phyloP scores from a whole-genome alignment of 768 basidiomycete genomes.

The Xerocomellus intermedius region DNA sequence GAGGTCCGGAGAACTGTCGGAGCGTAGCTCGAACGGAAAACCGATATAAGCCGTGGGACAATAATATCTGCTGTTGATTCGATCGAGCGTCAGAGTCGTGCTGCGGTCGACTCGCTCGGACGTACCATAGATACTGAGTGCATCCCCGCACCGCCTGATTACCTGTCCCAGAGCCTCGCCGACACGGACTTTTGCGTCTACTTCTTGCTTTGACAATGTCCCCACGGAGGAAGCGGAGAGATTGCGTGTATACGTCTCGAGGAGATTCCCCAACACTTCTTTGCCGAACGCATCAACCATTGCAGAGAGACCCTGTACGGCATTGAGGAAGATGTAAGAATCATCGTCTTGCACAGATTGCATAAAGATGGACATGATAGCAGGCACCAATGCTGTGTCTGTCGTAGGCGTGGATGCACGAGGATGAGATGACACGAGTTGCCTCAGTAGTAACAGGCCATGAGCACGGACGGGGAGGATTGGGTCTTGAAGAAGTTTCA shows the following conservation, averaged over 20 bases:
- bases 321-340: slow-evolving; percentile 93
- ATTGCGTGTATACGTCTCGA: slow-evolving; percentile 65
- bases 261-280: slow-evolving; percentile 64
- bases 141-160: slow-evolving; percentile 67
- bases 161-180: slow-evolving; percentile 86
- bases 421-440: slow-evolving; percentile 55
- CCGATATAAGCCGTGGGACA: slow-evolving; percentile 66
- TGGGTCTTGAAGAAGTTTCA: slow-evolving; percentile 87
- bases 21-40: slow-evolving; percentile 56
- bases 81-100: neutral
- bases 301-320: slow-evolving; percentile 83
- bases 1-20: slow-evolving; percentile 76
- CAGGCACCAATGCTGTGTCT: slow-evolving; percentile 70
- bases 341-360: slow-evolving; percentile 87
- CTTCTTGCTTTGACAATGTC: slow-evolving; percentile 53
- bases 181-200: slow-evolving; percentile 72
- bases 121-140: slow-evolving; percentile 68
- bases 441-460: slow-evolving; percentile 78
- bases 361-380: slow-evolving; percentile 84
- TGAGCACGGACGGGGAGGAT: slow-evolving; percentile 93
- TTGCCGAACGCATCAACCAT: slow-evolving; percentile 72
- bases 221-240: slow-evolving; percentile 37
- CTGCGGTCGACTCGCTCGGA: slow-evolving; percentile 1
- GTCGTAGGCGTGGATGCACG: slow-evolving; percentile 19
- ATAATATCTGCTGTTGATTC: slow-evolving; percentile 57